phyloP scores from a whole-genome alignment of 768 basidiomycete genomes.

The Flagelloscypha sp. region DNA sequence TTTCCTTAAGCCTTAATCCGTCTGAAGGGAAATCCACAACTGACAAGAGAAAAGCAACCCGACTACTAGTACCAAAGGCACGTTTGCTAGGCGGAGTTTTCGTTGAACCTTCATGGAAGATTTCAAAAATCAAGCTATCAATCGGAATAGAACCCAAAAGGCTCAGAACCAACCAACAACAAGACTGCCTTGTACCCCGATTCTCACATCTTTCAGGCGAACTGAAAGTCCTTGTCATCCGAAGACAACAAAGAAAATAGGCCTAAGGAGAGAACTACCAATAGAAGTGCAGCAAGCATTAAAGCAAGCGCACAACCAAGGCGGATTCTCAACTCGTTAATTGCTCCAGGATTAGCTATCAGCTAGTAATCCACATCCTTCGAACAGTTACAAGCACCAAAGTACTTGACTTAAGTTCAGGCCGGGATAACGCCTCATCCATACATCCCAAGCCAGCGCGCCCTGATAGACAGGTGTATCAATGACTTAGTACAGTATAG shows the following conservation, averaged over 20 bases:
- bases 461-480: too few species aligned
- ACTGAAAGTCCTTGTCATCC: constrained; percentile 23
- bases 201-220: constrained; percentile 37
- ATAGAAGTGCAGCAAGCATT: constrained; percentile 13
- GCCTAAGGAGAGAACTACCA: constrained; percentile 25
- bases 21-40: too few species aligned
- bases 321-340: constrained; percentile 26
- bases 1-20: too few species aligned
- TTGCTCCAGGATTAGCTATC: constrained; percentile 26
- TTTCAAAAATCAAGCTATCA: too few species aligned
- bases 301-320: constrained; percentile 16
- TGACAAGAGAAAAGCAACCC: too few species aligned
- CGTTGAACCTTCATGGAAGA: too few species aligned
- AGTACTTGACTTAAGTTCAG: constrained; percentile 15
- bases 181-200: constrained; percentile 35
- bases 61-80: too few species aligned
- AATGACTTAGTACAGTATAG: too few species aligned
- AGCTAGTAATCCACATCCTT: constrained; percentile 29
- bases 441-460: too few species aligned
- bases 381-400: constrained; percentile 23
- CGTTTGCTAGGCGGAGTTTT: too few species aligned
- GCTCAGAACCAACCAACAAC: constrained; percentile 16
- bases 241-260: constrained; percentile 19
- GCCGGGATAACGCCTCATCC: too few species aligned
- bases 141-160: constrained; percentile 8